Base-by-base conservation (phyloP, 106 monocot genomes). In the Xerophyta viscosa region DNA sequence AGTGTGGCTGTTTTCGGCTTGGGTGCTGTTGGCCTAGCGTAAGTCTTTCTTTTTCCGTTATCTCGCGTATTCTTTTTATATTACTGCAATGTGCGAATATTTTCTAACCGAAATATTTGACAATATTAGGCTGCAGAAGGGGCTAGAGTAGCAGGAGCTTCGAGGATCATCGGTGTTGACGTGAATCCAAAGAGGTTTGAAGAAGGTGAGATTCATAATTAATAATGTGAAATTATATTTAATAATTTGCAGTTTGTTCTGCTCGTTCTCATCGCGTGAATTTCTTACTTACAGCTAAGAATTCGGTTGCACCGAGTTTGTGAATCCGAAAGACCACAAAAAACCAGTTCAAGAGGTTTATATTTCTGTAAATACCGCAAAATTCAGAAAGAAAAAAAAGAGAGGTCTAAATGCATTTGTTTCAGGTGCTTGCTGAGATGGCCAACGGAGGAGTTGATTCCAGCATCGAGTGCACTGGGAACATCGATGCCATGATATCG, bases 301-400 rank as follows among this genome's bases (percentile, higher is more conserved):
- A 15, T 91, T 91, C 39, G 81, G 86, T 6, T 63, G 72, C 41
- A 91, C 64, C 30, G 91, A 91, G 29, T 82, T 82, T 60, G 68
- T 82, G 7, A 81, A 81, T 37, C 81, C 81, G 0, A 65, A 60
- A 24, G 91, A 91, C 24, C 52, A 91, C 10, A 46, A 71, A 48
- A 91, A 46, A 56, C 91, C 91, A 39, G 78, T 91, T 30, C 91
- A 91, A 70, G 81, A 91, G 81, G 89, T 90, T 60, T 21, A 20
- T 44, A 2, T 17, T n/a, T n/a, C n/a, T n/a, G n/a, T n/a, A n/a
- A n/a, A n/a, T n/a, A n/a, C n/a, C n/a, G n/a, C n/a, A n/a, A n/a
- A n/a, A n/a, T n/a, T n/a, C n/a, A n/a, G n/a, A n/a, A n/a, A n/a
- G n/a, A n/a, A n/a, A n/a, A n/a, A n/a, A n/a, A n/a, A n/a, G n/a